A percentile compares a stretch with the other conserved stretches of the same genome.
phyloP scores from a whole-genome alignment of 148 eudicot species.

The Linanthus parryae region DNA sequence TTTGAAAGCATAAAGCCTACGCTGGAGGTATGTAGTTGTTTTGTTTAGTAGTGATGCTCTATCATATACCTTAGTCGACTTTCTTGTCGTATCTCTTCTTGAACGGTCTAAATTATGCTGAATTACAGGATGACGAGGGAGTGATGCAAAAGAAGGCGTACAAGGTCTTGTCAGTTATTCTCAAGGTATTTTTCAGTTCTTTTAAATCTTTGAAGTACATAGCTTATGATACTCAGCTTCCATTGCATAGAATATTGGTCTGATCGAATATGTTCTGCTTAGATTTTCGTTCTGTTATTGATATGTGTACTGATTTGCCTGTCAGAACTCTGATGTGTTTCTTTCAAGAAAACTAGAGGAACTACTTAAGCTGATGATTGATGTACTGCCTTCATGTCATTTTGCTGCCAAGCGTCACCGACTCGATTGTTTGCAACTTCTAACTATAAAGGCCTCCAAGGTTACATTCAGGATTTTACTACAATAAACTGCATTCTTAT shows the following conservation, averaged over 20 bases:
- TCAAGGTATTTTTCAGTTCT: constrained; percentile 42
- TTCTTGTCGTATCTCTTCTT: not conserved
- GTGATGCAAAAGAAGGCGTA: constrained; percentile 93
- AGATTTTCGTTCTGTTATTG: not conserved
- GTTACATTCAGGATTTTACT: constrained; percentile 19
- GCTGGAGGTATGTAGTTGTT: constrained; percentile 49
- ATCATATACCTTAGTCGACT: not conserved
- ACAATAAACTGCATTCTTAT: not conserved
- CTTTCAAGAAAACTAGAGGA: constrained; percentile 55
- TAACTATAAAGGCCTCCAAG: constrained; percentile 71
- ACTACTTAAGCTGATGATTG: constrained; percentile 64
- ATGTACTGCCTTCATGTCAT: constrained; percentile 73
- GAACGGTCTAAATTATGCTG: constrained; percentile 2
- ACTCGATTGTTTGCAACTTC: constrained; percentile 77
- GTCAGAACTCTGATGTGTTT: constrained; percentile 54
- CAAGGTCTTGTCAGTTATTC: constrained; percentile 72
- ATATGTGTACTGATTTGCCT: constrained; percentile 3
- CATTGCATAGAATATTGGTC: too few species aligned
- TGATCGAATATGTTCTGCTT: not conserved
- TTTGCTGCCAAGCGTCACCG: constrained; percentile 92
- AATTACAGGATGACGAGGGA: constrained; percentile 67
- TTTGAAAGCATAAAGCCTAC: constrained; percentile 48
- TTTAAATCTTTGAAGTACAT: not conserved
- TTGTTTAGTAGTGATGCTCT: not conserved
- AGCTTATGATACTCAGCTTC: not conserved